Conservation (phyloP, 108 stramenopile species). For the Skeletonema potamos region DNA sequence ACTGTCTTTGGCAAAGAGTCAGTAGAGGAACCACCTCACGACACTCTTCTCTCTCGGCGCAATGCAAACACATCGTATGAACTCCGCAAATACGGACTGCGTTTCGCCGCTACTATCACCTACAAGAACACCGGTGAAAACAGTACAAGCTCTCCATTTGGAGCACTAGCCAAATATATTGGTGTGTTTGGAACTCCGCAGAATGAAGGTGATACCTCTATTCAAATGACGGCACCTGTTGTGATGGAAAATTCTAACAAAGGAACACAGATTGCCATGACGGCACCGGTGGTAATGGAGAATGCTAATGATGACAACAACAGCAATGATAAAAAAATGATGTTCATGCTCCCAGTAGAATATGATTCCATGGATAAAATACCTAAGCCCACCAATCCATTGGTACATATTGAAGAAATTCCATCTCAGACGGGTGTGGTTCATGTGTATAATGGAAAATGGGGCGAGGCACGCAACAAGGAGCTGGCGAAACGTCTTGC, state of each 20-base stretch:
- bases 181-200: slow-evolving; percentile 80
- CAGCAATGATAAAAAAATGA: slow-evolving; percentile 59
- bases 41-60: slow-evolving; percentile 50
- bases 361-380: slow-evolving; percentile 73
- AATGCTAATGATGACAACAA: slow-evolving; percentile 2
- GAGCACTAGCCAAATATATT: slow-evolving; percentile 74
- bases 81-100: slow-evolving; percentile 63
- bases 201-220: slow-evolving; percentile 61
- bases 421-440: slow-evolving; percentile 71
- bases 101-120: slow-evolving; percentile 48
- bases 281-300: slow-evolving; percentile 71
- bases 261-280: slow-evolving; percentile 65
- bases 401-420: slow-evolving; percentile 61
- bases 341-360: slow-evolving; percentile 82
- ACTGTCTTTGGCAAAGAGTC: slow-evolving; percentile 75
- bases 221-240: slow-evolving; percentile 88
- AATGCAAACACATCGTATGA: slow-evolving; percentile 62
- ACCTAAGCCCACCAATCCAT: slow-evolving; percentile 81
- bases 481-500: slow-evolving; percentile 51
- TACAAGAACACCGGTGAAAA: slow-evolving; percentile 19
- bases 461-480: slow-evolving; percentile 23
- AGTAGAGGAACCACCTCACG: slow-evolving; percentile 68
- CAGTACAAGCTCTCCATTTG: slow-evolving; percentile 54
- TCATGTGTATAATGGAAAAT: slow-evolving; percentile 66
- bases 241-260: slow-evolving; percentile 40